phyloP scores from a whole-genome alignment of 352 stramenopile genomes.

The Phytophthora lateralis region DNA sequence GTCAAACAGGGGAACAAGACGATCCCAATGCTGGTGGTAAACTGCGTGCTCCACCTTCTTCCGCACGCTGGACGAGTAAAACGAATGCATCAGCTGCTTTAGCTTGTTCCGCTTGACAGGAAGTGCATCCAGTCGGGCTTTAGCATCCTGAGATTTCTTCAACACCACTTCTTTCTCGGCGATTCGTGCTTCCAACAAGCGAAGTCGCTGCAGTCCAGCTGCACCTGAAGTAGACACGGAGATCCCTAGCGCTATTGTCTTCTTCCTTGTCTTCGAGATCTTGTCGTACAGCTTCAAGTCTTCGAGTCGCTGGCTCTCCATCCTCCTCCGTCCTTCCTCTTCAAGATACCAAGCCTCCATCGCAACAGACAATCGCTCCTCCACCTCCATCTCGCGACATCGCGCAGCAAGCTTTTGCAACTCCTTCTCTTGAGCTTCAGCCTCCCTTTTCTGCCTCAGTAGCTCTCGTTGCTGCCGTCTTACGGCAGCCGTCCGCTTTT shows the following conservation, averaged over 20 bases:
- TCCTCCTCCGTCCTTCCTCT: slow-evolving; percentile 24
- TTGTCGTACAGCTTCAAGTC: slow-evolving; percentile 43
- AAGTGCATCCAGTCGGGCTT: slow-evolving; percentile 50
- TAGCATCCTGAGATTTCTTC: slow-evolving; percentile 31
- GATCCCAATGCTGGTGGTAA: slow-evolving; percentile 44
- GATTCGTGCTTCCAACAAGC: slow-evolving; percentile 42
- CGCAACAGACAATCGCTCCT: slow-evolving; percentile 54
- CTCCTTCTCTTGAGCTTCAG: slow-evolving; percentile 40
- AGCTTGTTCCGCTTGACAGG: slow-evolving; percentile 40
- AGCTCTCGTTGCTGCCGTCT: slow-evolving; percentile 57
- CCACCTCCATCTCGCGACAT: slow-evolving; percentile 58
- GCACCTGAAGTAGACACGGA: slow-evolving; percentile 39
- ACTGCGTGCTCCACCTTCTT: slow-evolving; percentile 60
- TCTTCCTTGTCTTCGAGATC: slow-evolving; percentile 31
- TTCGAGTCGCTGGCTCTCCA: slow-evolving; percentile 41
- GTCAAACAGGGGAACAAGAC: slow-evolving; percentile 49
- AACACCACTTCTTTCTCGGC: slow-evolving; percentile 36
- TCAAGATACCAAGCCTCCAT: slow-evolving; percentile 42
- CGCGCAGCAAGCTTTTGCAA: slow-evolving; percentile 27
- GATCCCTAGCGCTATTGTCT: slow-evolving; percentile 40
- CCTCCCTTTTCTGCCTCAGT: slow-evolving; percentile 30
- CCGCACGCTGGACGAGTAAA: slow-evolving; percentile 30
- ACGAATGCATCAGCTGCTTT: slow-evolving; percentile 38
- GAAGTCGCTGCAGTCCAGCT: slow-evolving; percentile 34
- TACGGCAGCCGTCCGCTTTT: slow-evolving; percentile 48